These are phyloP conservation scores for Cladophialophora immunda DNA, from an alignment of 2,329 filamentous ascomycete genomes.

Conservation along the genomic window DNA sequence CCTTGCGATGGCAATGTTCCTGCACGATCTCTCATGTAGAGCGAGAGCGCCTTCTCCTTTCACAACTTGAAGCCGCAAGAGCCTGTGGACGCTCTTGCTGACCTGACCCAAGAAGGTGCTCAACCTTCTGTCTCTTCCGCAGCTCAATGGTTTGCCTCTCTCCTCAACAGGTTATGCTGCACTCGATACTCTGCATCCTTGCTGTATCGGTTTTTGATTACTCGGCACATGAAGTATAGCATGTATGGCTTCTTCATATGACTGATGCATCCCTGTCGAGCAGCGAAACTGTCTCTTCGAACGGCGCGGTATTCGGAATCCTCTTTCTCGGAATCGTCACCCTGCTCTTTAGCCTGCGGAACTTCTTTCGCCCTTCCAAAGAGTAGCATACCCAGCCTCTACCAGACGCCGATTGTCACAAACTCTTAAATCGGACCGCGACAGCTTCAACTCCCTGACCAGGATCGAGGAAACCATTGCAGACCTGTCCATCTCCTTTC, in stretches of 20 bases:
- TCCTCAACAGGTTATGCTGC: conserved; percentile 16
- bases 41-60: background rate
- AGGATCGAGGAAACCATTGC: background rate
- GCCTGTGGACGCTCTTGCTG: conserved; percentile 23
- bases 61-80: conserved; percentile 37
- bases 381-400: background rate
- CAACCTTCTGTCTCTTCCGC: background rate
- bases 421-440: background rate
- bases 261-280: background rate
- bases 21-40: background rate
- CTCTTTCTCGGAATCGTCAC: conserved; percentile 6
- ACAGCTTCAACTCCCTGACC: background rate
- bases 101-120: background rate
- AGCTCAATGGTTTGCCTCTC: background rate
- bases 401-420: background rate
- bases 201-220: conserved; percentile 19
- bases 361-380: background rate
- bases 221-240: conserved; percentile 16
- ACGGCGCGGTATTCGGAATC: conserved; percentile 6
- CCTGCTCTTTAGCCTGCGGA: background rate
- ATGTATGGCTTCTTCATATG: conserved; percentile 27
- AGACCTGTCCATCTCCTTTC: background rate
- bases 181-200: background rate
- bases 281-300: background rate
- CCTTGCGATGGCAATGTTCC: background rate